Conservation (phyloP, 177 flowering plant species). For the Vitis hybrid region DNA sequence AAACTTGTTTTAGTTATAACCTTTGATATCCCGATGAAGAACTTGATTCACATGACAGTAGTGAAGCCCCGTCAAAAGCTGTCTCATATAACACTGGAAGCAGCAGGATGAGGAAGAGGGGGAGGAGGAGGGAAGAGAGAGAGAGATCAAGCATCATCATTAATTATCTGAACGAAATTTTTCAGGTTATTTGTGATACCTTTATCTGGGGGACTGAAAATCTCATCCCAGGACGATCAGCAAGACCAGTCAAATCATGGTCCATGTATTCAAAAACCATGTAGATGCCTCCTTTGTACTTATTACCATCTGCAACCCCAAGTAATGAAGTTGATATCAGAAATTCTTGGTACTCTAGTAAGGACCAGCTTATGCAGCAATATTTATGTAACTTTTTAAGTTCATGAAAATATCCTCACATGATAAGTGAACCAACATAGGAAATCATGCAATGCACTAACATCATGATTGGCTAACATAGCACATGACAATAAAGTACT, state of each 20-base stretch:
- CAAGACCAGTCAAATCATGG: constrained; percentile 90
- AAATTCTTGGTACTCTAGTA: no score
- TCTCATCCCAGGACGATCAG: constrained; percentile 92
- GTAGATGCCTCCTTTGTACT: constrained; percentile 86
- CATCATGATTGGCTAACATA: neutral
- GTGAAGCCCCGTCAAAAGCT: constrained; percentile 93
- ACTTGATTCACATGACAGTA: constrained; percentile 97
- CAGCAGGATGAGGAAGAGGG: neutral
- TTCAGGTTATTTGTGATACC: constrained; percentile 35
- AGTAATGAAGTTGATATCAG: neutral
- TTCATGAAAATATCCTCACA: no score
- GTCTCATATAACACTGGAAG: constrained; percentile 91
- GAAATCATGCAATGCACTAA: neutral
- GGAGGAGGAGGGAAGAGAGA: no score
- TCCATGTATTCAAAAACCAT: constrained; percentile 99
- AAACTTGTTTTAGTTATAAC: constrained; percentile 18
- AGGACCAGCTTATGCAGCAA: no score
- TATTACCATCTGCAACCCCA: constrained; percentile 60
- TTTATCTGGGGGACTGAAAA: constrained; percentile 93
- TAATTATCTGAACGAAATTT: no score
- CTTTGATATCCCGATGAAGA: constrained; percentile 97
- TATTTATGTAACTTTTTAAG: no score
- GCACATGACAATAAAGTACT: constrained; percentile 5
- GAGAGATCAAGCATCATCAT: no score
- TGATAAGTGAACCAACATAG: no score